Conservation (phyloP, 2,329 filamentous ascomycete species). For the Penicillium sp. region DNA sequence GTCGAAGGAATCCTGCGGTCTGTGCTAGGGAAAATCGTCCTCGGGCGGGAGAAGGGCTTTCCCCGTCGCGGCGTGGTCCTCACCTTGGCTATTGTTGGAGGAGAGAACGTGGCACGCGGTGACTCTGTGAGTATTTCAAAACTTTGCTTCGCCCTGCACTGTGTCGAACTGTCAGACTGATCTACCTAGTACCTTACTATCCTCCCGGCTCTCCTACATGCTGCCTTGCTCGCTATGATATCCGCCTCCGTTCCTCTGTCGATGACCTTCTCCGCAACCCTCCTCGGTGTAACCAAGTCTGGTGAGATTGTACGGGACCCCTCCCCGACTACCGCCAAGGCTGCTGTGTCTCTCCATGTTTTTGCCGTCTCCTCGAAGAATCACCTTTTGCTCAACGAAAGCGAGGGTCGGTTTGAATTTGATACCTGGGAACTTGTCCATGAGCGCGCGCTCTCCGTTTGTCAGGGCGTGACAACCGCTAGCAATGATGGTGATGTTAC, state of each 20-base stretch:
- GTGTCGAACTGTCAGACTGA: slow-evolving; percentile 11
- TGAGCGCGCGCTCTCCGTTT: slow-evolving; percentile 63
- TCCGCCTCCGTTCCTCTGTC: slow-evolving; percentile 79
- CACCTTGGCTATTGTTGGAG: slow-evolving; percentile 42
- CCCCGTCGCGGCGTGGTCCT: slow-evolving; percentile 44
- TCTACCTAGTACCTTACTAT: slow-evolving; percentile 67
- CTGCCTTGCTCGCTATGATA: slow-evolving; percentile 72
- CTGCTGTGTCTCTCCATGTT: slow-evolving; percentile 73
- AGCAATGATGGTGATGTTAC: slow-evolving; percentile 44
- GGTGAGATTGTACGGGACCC: slow-evolving; percentile 58
- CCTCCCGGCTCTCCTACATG: slow-evolving; percentile 78
- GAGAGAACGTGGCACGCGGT: slow-evolving; percentile 35
- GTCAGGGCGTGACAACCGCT: slow-evolving; percentile 50
- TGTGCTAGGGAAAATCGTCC: slow-evolving; percentile 39
- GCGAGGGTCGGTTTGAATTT: slow-evolving; percentile 73
- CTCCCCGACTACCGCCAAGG: slow-evolving; percentile 59
- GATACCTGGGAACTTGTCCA: slow-evolving; percentile 72
- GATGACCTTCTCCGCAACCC: slow-evolving; percentile 64
- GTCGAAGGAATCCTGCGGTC: slow-evolving; percentile 60
- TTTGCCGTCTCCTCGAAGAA: slow-evolving; percentile 74
- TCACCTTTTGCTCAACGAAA: slow-evolving; percentile 74
- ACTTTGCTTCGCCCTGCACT: not conserved
- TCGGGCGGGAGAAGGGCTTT: slow-evolving; percentile 44
- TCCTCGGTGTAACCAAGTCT: slow-evolving; percentile 57
- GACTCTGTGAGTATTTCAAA: slow-evolving; percentile 34